Evolutionary conservation across 148 eudicot species (phyloP).

Genomic region (Silene conica): DNA sequence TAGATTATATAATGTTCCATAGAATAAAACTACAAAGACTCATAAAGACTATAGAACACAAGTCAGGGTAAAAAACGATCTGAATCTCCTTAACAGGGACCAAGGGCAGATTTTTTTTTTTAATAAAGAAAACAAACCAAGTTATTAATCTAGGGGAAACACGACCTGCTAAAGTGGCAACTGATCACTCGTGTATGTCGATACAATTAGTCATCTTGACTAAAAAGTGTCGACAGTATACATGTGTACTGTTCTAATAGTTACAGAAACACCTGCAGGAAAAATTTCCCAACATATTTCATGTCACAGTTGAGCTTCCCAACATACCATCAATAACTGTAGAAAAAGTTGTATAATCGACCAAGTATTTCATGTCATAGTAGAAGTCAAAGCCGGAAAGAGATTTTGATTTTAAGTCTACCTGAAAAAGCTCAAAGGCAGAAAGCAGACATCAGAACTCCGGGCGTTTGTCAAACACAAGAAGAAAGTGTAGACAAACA

Average conservation of each 20-base stretch:
- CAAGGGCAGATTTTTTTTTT: not conserved
- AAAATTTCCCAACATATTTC: constrained; percentile 3
- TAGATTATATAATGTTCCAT: not conserved
- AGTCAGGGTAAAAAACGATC: not conserved
- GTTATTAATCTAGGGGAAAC: not conserved
- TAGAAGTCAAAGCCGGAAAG: constrained; percentile 35
- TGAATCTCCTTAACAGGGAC: not conserved
- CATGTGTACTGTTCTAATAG: not conserved
- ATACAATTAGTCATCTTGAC: not conserved
- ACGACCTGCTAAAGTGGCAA: not conserved
- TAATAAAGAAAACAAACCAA: not conserved
- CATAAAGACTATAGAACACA: not conserved
- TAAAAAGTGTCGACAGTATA: not conserved
- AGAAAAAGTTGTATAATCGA: constrained; percentile 39
- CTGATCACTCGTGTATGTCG: not conserved
- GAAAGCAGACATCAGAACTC: constrained; percentile 8
- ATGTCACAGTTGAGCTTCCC: constrained; percentile 4
- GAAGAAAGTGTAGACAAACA: not conserved
- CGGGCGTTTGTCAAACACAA: not conserved
- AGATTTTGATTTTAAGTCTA: constrained; percentile 31
- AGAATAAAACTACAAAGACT: not conserved
- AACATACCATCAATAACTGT: constrained; percentile 35
- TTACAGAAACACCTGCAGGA: not conserved
- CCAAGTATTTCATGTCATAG: constrained; percentile 38
- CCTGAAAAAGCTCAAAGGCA: constrained; percentile 26